These are phyloP conservation scores for Diplodia intermedia DNA, from an alignment of 2,329 filamentous ascomycete genomes.

Conservation along the genomic window DNA sequence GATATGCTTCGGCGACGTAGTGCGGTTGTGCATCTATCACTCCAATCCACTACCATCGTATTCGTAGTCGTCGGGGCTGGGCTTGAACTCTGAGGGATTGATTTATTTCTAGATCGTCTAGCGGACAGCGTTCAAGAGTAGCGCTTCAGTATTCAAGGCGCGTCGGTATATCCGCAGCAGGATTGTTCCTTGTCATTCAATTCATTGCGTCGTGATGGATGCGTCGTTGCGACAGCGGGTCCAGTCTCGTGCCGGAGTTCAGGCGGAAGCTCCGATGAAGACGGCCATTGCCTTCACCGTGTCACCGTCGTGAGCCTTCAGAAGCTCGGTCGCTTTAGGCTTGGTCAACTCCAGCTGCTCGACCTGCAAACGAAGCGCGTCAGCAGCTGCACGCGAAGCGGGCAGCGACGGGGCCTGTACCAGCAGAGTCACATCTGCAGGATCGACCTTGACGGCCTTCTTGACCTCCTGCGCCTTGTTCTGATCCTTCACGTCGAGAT, in stretches of 20 bases:
- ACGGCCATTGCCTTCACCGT: conserved; percentile 70
- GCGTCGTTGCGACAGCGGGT: neutral
- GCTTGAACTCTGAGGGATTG: no score
- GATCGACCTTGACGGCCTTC: conserved; percentile 72
- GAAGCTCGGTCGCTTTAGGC: conserved; percentile 74
- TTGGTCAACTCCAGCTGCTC: conserved; percentile 76
- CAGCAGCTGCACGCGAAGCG: neutral
- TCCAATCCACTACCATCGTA: no score
- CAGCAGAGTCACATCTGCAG: conserved; percentile 72
- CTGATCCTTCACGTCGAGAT: conserved; percentile 57
- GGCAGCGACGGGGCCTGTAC: conserved; percentile 55
- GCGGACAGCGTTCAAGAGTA: neutral
- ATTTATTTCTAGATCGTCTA: neutral
- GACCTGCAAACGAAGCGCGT: conserved; percentile 53
- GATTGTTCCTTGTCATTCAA: conserved; percentile 4
- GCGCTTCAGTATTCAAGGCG: neutral
- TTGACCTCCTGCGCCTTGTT: conserved; percentile 57
- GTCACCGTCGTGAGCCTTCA: conserved; percentile 75
- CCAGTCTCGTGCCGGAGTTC: neutral
- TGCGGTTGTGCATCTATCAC: no score
- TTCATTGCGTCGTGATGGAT: conserved; percentile 15
- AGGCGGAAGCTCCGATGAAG: conserved; percentile 53
- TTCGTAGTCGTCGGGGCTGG: no score
- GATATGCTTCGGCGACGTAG: no score
- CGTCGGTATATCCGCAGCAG: neutral